phyloP scores from a whole-genome alignment of 495 filamentous ascomycete genomes.

The Aspergillus ostianus region DNA sequence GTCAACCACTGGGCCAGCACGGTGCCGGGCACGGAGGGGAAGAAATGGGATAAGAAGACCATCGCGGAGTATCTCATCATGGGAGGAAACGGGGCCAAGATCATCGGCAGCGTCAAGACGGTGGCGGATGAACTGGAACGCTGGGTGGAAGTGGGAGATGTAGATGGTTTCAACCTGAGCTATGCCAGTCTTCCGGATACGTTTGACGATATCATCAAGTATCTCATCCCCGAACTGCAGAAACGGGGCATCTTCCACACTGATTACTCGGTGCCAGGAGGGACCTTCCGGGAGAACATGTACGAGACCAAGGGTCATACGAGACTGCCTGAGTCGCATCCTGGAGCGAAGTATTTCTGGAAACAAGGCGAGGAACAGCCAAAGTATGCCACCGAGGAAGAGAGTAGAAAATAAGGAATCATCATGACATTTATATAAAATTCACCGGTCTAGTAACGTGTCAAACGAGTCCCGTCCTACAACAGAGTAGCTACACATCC shows the following conservation, averaged over 20 bases:
- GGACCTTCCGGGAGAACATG: constrained; percentile 47
- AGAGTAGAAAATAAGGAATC: constrained; percentile 2
- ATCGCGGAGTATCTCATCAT: constrained; percentile 61
- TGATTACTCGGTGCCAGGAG: constrained; percentile 44
- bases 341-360: constrained; percentile 48
- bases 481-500: constrained; percentile 37
- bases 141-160: constrained; percentile 58
- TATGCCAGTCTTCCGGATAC: constrained; percentile 60
- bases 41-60: constrained; percentile 62
- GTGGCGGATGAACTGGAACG: constrained; percentile 62
- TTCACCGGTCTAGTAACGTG: not conserved
- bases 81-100: constrained; percentile 56
- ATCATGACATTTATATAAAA: not conserved
- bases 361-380: constrained; percentile 31
- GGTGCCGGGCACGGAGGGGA: constrained; percentile 35
- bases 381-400: constrained; percentile 23
- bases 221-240: constrained; percentile 45
- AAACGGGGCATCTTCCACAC: constrained; percentile 46
- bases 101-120: constrained; percentile 53
- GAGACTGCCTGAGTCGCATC: constrained; percentile 42
- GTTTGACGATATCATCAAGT: constrained; percentile 61
- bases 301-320: constrained; percentile 35
- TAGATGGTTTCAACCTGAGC: constrained; percentile 63
- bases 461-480: not conserved
- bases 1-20: constrained; percentile 43